phyloP scores from a whole-genome alignment of 2,329 filamentous ascomycete genomes.

The Colletotrichum eremochloae region DNA sequence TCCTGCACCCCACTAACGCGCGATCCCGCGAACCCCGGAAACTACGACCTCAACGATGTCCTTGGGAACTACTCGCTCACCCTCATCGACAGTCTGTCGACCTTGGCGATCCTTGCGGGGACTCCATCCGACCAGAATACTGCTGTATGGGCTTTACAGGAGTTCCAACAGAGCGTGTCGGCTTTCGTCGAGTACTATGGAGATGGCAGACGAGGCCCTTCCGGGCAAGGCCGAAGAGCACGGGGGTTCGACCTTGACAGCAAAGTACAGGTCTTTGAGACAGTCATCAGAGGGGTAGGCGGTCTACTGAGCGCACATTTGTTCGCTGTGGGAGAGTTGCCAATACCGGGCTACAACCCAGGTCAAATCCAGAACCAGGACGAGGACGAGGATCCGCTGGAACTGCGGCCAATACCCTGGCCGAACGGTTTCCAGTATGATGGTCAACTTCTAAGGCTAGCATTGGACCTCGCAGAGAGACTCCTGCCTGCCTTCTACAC shows the following conservation, averaged over 20 bases:
- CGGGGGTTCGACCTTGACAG: slow-evolving; percentile 94
- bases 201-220: slow-evolving; percentile 79
- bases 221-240: slow-evolving; percentile 78
- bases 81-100: slow-evolving; percentile 93
- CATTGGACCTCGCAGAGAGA: slow-evolving; percentile 85
- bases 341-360: slow-evolving; percentile 83
- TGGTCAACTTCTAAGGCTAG: slow-evolving; percentile 90
- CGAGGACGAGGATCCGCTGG: slow-evolving; percentile 56
- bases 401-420: slow-evolving; percentile 75
- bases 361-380: slow-evolving; percentile 45
- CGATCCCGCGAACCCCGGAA: slow-evolving; percentile 81
- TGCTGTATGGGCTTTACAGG: slow-evolving; percentile 72
- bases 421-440: slow-evolving; percentile 81
- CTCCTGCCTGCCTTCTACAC: slow-evolving; percentile 94
- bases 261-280: slow-evolving; percentile 99
- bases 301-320: slow-evolving; percentile 93
- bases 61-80: slow-evolving; percentile 97
- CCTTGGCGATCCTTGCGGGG: slow-evolving; percentile 91
- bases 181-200: slow-evolving; percentile 87
- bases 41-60: slow-evolving; percentile 93
- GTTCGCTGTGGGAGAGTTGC: slow-evolving; percentile 91
- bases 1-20: slow-evolving; percentile 87
- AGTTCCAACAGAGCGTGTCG: slow-evolving; percentile 86
- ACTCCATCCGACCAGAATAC: slow-evolving; percentile 69
- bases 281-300: slow-evolving; percentile 92